Evolutionary conservation across 371 early-diverging fungal genomes (phyloP).

Genomic region (Homolaphlyctis polyrhiza): DNA sequence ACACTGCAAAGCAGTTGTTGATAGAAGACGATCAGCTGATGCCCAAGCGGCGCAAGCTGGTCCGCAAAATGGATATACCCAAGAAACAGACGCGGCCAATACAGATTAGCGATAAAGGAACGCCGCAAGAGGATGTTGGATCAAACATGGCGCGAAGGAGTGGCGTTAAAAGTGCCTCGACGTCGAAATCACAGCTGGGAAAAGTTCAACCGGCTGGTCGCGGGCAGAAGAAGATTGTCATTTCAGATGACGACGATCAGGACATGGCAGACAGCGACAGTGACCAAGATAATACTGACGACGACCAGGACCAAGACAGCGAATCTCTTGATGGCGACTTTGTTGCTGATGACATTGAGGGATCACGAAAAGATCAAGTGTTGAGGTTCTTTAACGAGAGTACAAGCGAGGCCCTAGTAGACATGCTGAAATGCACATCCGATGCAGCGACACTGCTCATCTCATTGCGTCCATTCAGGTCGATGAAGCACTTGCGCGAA

Average conservation of each 20-base stretch:
- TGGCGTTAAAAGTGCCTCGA: not conserved
- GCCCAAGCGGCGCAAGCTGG: not conserved
- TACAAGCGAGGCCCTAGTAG: constrained; percentile 11
- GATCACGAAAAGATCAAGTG: constrained; percentile 1
- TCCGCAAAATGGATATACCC: not conserved
- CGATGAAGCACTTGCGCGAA: not conserved
- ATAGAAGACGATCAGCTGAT: not conserved
- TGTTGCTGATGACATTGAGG: not conserved
- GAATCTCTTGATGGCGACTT: not conserved
- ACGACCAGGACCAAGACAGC: not conserved
- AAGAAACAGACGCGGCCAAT: not conserved
- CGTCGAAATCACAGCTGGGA: not conserved
- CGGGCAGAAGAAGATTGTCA: too few species aligned
- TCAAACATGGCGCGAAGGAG: not conserved
- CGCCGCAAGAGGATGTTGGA: not conserved
- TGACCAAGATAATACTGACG: not conserved
- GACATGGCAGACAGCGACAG: not conserved
- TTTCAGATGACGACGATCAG: not conserved
- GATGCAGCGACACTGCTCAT: not conserved
- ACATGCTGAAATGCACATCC: not conserved
- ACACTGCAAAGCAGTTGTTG: too few species aligned
- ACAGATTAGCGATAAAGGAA: not conserved
- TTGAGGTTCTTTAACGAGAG: constrained; percentile 60
- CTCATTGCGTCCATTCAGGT: not conserved
- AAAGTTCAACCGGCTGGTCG: too few species aligned